Conservation (phyloP, 2,329 filamentous ascomycete genomes). For the Pseudocercospora musae region DNA sequence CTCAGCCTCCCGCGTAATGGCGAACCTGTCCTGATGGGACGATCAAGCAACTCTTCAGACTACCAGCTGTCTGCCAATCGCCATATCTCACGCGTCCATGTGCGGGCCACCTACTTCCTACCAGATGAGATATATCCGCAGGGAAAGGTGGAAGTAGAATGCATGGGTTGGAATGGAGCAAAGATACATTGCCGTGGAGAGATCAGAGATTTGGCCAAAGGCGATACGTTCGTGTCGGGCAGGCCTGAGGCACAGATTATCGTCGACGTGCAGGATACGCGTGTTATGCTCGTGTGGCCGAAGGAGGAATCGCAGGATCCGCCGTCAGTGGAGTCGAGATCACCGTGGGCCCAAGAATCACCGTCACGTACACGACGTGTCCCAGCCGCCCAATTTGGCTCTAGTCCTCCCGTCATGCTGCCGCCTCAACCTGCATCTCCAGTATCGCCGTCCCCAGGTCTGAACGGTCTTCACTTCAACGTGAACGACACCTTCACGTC, state of each 20-base stretch:
- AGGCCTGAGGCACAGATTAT: slow-evolving; percentile 87
- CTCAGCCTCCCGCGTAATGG: slow-evolving; percentile 78
- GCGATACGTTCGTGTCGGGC: slow-evolving; percentile 85
- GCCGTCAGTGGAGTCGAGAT: slow-evolving; percentile 58
- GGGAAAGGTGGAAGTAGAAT: slow-evolving; percentile 82
- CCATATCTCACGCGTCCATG: slow-evolving; percentile 88
- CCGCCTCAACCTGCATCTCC: slow-evolving; percentile 65
- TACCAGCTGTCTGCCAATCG: slow-evolving; percentile 91
- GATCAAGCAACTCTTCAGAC: slow-evolving; percentile 92
- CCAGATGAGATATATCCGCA: slow-evolving; percentile 64
- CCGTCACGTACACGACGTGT: slow-evolving; percentile 50
- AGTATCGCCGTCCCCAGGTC: slow-evolving; percentile 65
- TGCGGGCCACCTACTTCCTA: slow-evolving; percentile 79
- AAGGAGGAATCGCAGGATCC: slow-evolving; percentile 47
- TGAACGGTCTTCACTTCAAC: slow-evolving; percentile 36
- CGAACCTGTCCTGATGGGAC: slow-evolving; percentile 79
- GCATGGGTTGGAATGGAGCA: slow-evolving; percentile 92
- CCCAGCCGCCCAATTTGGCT: slow-evolving; percentile 47
- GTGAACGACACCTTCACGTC: slow-evolving; percentile 42
- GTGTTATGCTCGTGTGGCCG: slow-evolving; percentile 91
- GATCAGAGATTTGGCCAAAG: slow-evolving; percentile 81
- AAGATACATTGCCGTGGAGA: slow-evolving; percentile 88
- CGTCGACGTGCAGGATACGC: slow-evolving; percentile 89
- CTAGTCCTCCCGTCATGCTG: slow-evolving; percentile 60
- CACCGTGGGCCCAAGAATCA: slow-evolving; percentile 61